These are phyloP conservation scores for Boletus sensibilis DNA, from an alignment of 768 basidiomycete genomes.

Conservation along the genomic window DNA sequence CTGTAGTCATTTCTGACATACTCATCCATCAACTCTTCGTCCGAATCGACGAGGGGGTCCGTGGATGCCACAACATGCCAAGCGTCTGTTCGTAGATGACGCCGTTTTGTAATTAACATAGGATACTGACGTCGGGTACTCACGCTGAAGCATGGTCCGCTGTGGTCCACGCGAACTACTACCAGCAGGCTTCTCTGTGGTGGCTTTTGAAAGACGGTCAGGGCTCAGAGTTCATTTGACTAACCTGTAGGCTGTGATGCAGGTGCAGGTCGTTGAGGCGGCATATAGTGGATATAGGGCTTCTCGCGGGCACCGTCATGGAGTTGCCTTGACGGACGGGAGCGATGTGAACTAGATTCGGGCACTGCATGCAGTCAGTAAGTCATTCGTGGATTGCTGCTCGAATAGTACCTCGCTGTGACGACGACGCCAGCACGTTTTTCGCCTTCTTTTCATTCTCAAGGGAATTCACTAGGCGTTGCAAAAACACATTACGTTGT, in stretches of 20 bases:
- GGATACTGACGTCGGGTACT: constrained; percentile 7
- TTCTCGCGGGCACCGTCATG: constrained; percentile 30
- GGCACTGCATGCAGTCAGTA: constrained; percentile 19
- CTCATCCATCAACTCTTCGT: constrained; percentile 67
- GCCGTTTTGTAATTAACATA: background rate
- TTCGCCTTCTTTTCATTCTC: constrained; percentile 53
- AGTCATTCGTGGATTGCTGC: background rate
- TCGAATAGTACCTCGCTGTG: constrained; percentile 23
- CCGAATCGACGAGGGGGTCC: constrained; percentile 71
- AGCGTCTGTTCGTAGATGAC: constrained; percentile 49
- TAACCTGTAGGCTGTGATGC: constrained; percentile 21
- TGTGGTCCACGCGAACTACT: constrained; percentile 27
- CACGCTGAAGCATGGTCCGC: constrained; percentile 48
- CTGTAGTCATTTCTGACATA: constrained; percentile 64
- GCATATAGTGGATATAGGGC: constrained; percentile 36
- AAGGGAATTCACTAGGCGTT: constrained; percentile 58
- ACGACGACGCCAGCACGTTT: constrained; percentile 32
- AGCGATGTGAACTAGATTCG: constrained; percentile 27
- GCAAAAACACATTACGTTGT: constrained; percentile 68
- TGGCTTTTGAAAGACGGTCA: constrained; percentile 3
- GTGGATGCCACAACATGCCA: constrained; percentile 63
- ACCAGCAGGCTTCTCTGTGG: constrained; percentile 19
- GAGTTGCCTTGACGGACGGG: constrained; percentile 24
- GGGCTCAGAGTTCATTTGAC: constrained; percentile 3
- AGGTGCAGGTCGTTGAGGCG: constrained; percentile 26